These are phyloP conservation scores for Ilex aquifolium DNA, from an alignment of 257 asterid genomes.

Conservation along the genomic window DNA sequence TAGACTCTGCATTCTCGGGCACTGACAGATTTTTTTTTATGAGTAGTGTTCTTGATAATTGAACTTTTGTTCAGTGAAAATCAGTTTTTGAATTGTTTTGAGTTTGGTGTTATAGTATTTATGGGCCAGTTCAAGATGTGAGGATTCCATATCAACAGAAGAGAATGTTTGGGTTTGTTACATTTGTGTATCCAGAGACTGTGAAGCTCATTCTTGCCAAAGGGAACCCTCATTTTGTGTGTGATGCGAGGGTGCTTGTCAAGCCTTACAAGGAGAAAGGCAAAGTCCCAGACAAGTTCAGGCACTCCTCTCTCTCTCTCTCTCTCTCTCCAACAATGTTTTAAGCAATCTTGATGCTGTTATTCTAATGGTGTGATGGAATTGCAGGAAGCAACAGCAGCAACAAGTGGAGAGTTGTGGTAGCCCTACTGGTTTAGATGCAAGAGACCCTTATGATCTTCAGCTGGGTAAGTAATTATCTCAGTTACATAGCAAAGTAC, in stretches of 20 bases:
- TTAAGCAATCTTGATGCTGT: background rate
- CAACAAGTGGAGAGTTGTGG: slow-evolving; percentile 54
- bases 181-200: slow-evolving; percentile 61
- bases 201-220: slow-evolving; percentile 67
- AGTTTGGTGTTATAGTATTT: slow-evolving; percentile 24
- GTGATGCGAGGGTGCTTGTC: slow-evolving; percentile 74
- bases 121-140: slow-evolving; percentile 73
- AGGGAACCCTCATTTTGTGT: slow-evolving; percentile 73
- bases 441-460: slow-evolving; percentile 58
- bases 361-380: background rate
- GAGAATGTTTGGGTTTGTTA: slow-evolving; percentile 71
- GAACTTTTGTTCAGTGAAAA: no score
- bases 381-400: slow-evolving; percentile 41
- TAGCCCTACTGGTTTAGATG: slow-evolving; percentile 61
- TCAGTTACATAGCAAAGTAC: no score
- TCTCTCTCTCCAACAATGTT: background rate
- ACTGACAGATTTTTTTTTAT: no score
- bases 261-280: slow-evolving; percentile 72
- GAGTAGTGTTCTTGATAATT: no score
- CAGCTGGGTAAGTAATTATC: slow-evolving; percentile 34
- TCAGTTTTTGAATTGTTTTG: background rate
- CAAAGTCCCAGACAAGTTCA: slow-evolving; percentile 58
- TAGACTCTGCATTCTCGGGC: no score
- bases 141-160: slow-evolving; percentile 74
- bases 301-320: slow-evolving; percentile 17